Evolutionary conservation across 1,139 yeast genomes (phyloP).

Genomic region (Pneumocystis canis): DNA sequence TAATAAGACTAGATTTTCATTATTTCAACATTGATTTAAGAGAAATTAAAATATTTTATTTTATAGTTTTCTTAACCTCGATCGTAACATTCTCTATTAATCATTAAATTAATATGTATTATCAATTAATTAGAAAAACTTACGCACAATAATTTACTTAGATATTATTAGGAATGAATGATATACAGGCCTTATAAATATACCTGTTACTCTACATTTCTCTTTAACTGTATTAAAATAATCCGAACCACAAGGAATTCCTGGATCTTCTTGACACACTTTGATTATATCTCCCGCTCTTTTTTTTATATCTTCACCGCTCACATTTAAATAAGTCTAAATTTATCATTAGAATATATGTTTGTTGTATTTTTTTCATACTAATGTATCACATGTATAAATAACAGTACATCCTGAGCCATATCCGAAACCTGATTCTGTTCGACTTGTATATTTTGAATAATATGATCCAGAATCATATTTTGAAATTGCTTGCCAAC

Average conservation of each 20-base stretch:
- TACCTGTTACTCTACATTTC: background rate
- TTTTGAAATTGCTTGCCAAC: background rate
- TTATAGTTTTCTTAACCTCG: background rate
- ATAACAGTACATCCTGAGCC: background rate
- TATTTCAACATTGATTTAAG: background rate
- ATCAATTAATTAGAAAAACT: background rate
- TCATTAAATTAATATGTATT: background rate
- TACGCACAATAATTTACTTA: background rate
- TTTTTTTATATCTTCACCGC: background rate
- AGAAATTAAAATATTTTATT: background rate
- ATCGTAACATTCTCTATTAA: background rate
- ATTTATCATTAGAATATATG: background rate
- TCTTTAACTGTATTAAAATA: background rate
- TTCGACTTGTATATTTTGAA: background rate
- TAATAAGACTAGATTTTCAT: background rate
- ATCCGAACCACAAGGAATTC: background rate
- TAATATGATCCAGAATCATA: background rate
- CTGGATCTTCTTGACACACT: background rate
- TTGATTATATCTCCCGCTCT: background rate
- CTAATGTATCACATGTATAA: background rate
- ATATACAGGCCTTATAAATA: background rate
- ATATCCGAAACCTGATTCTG: background rate
- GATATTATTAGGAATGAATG: background rate
- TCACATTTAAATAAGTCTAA: background rate
- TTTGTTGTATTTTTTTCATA: background rate